Evolutionary conservation across 2,329 filamentous ascomycete genomes (phyloP).

Genomic region (Didymella arachidicola): DNA sequence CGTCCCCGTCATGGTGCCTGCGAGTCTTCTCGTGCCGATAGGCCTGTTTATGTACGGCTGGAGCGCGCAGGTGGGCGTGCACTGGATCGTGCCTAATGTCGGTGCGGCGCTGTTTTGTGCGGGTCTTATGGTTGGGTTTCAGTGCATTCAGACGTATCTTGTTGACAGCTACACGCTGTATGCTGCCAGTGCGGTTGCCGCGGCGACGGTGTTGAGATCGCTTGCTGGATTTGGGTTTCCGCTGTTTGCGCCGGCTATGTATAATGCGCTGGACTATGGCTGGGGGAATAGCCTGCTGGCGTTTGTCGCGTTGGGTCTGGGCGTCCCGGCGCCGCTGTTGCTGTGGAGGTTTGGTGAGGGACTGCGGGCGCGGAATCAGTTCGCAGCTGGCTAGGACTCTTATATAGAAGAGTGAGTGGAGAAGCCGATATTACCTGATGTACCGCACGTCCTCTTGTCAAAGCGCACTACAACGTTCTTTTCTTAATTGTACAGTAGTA

Average conservation of each 20-base stretch:
- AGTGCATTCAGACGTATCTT: slow-evolving; percentile 56
- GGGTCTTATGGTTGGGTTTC: slow-evolving; percentile 55
- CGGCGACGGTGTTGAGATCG: slow-evolving; percentile 54
- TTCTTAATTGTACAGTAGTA: too few species aligned
- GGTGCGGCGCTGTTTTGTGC: slow-evolving; percentile 60
- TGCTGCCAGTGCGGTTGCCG: slow-evolving; percentile 56
- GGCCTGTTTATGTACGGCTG: slow-evolving; percentile 67
- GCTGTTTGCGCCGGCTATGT: slow-evolving; percentile 55
- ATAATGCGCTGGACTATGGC: slow-evolving; percentile 51
- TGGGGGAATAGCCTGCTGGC: slow-evolving; percentile 53
- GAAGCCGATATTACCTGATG: too few species aligned
- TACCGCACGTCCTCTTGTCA: too few species aligned
- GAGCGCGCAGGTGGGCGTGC: slow-evolving; percentile 58
- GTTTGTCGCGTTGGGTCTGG: slow-evolving; percentile 47
- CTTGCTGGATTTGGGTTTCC: slow-evolving; percentile 57
- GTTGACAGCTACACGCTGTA: slow-evolving; percentile 57
- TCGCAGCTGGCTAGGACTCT: slow-evolving; percentile 52
- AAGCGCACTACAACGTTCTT: too few species aligned
- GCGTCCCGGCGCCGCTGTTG: slow-evolving; percentile 59
- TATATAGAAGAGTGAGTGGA: too few species aligned
- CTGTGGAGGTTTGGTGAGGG: slow-evolving; percentile 60
- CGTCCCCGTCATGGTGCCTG: slow-evolving; percentile 65
- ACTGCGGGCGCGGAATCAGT: slow-evolving; percentile 58
- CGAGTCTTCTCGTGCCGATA: slow-evolving; percentile 60
- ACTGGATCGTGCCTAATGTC: slow-evolving; percentile 58